Evolutionary conservation across 306 rosid genomes (phyloP).

Genomic region (Dryas drummondii): DNA sequence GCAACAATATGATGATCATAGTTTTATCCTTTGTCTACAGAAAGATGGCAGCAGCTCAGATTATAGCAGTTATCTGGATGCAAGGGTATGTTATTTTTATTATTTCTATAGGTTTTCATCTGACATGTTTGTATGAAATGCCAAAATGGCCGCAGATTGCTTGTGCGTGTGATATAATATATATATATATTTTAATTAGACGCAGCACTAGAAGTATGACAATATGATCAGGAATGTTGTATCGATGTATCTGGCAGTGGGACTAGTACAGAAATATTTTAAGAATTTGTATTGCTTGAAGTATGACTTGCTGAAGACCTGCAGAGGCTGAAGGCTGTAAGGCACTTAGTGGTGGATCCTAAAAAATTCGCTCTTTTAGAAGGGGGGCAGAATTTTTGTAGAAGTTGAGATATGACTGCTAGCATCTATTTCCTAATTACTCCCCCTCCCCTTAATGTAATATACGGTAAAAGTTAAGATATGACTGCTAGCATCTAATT

Average conservation of each 20-base stretch:
- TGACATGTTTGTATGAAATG: background rate
- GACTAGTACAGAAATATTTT: background rate
- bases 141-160: background rate
- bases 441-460: too few species aligned
- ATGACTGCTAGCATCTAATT: too few species aligned
- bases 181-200: background rate
- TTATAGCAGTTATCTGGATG: conserved; percentile 72
- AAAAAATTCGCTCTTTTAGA: background rate
- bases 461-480: too few species aligned
- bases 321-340: background rate
- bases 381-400: background rate
- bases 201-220: background rate
- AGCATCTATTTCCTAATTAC: too few species aligned
- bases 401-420: too few species aligned
- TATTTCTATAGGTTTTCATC: background rate
- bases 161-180: background rate
- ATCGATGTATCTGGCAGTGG: background rate
- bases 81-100: conserved; percentile 56
- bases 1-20: conserved; percentile 4
- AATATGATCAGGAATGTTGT: background rate
- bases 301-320: background rate
- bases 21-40: conserved; percentile 44
- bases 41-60: conserved; percentile 81
- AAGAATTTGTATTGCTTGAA: background rate
- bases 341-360: background rate